Evolutionary conservation across 208 protist species (phyloP).

Genomic region (Crithidia fasciculata): DNA sequence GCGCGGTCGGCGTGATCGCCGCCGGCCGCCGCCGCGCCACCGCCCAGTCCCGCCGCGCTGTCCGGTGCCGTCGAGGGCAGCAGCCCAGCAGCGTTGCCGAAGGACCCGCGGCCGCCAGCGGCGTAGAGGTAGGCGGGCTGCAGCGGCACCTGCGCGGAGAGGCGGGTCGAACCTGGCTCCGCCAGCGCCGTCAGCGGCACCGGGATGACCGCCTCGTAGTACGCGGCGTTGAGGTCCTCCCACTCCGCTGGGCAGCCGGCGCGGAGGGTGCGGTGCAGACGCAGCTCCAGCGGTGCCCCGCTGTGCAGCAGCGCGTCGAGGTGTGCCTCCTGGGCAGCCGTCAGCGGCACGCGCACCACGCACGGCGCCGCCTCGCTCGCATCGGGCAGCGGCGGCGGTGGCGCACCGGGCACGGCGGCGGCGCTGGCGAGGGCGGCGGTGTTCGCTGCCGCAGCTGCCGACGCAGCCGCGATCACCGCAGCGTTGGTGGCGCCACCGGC

Average conservation of each 20-base stretch:
- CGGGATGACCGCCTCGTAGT: slow-evolving; percentile 67
- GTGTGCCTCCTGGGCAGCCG: slow-evolving; percentile 45
- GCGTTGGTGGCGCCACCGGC: not conserved
- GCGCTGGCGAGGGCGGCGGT: slow-evolving; percentile 1
- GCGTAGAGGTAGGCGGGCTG: slow-evolving; percentile 29
- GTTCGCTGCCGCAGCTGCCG: not conserved
- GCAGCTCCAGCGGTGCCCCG: slow-evolving; percentile 58
- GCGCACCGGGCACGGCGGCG: slow-evolving; percentile 19
- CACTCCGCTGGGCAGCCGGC: slow-evolving; percentile 73
- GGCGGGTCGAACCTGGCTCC: slow-evolving; percentile 66
- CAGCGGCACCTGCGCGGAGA: slow-evolving; percentile 48
- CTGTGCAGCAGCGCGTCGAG: slow-evolving; percentile 55
- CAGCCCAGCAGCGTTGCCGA: not conserved
- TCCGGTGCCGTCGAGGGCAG: not conserved
- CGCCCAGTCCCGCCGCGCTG: not conserved
- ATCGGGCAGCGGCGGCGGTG: slow-evolving; percentile 50
- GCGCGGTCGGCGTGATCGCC: slow-evolving; percentile 20
- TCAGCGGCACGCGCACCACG: slow-evolving; percentile 78
- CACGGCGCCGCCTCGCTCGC: slow-evolving; percentile 61
- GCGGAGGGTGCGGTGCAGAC: slow-evolving; percentile 67
- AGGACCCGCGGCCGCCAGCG: not conserved
- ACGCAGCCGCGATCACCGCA: not conserved
- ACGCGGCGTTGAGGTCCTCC: slow-evolving; percentile 81
- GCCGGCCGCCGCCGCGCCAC: not conserved
- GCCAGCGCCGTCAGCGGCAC: slow-evolving; percentile 52